phyloP scores from a whole-genome alignment of 352 stramenopile genomes.

The Globisporangium echinulatum region DNA sequence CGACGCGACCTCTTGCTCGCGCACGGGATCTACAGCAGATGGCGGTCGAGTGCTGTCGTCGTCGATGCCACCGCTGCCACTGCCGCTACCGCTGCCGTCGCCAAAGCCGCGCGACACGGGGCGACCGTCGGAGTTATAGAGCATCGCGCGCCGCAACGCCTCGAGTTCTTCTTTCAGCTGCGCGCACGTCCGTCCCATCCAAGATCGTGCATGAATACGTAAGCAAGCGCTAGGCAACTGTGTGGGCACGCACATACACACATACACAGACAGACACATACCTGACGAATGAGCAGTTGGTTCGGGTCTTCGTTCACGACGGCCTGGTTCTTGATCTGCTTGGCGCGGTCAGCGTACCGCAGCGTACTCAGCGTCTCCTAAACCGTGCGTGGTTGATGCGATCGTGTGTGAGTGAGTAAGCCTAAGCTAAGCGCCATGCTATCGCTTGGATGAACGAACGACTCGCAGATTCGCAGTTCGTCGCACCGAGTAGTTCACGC shows the following conservation, averaged over 20 bases:
- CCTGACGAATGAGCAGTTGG: constrained; percentile 77
- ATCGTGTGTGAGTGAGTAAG: not conserved
- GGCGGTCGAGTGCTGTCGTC: constrained; percentile 16
- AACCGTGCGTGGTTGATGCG: not conserved
- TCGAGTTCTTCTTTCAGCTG: constrained; percentile 81
- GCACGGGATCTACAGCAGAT: constrained; percentile 30
- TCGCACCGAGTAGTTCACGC: constrained; percentile 79
- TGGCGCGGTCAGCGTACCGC: constrained; percentile 87
- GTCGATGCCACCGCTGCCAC: constrained; percentile 11
- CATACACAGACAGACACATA: constrained; percentile 22
- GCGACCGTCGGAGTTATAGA: constrained; percentile 50
- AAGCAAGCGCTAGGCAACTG: too few species aligned
- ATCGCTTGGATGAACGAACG: not conserved
- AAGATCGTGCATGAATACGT: too few species aligned
- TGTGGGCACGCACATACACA: not conserved
- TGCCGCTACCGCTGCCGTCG: constrained; percentile 16
- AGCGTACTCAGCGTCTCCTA: constrained; percentile 89
- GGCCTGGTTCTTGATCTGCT: constrained; percentile 92
- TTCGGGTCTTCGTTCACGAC: constrained; percentile 91
- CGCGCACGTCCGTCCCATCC: not conserved
- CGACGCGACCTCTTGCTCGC: constrained; percentile 45
- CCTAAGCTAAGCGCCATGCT: not conserved
- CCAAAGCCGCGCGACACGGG: constrained; percentile 41
- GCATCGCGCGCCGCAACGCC: constrained; percentile 56
- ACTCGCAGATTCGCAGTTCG: not conserved